A percentile compares a stretch with the other conserved stretches of the same genome.
Evolutionary conservation across 208 protist species (phyloP).

Genomic region (Sergeia podlipaevii): DNA sequence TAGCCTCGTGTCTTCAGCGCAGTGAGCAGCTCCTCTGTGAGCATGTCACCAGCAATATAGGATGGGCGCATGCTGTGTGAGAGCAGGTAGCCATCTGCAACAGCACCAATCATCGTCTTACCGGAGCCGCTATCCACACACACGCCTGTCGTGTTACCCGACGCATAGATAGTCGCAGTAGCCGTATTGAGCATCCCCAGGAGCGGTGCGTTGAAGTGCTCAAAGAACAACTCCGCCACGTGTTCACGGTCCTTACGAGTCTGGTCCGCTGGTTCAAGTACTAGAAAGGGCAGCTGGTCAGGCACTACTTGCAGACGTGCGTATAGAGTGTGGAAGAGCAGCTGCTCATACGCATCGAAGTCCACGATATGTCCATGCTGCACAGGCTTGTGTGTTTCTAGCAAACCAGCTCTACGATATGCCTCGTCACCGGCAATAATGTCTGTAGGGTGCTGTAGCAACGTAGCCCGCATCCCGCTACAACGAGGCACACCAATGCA

Average conservation of each 20-base stretch:
- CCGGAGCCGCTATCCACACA: conserved; percentile 99
- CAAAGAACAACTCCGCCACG: conserved; percentile 96
- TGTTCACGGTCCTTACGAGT: conserved; percentile 91
- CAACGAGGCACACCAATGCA: conserved; percentile 72
- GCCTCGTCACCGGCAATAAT: conserved; percentile 69
- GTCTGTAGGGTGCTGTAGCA: conserved; percentile 65
- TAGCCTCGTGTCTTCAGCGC: conserved; percentile 68
- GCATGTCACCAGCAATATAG: conserved; percentile 61
- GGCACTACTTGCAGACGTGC: conserved; percentile 51
- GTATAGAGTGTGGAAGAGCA: conserved; percentile 81
- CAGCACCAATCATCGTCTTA: conserved; percentile 97
- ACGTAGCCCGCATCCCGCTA: conserved; percentile 37
- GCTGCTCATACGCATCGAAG: conserved; percentile 76
- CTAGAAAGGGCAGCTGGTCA: conserved; percentile 71
- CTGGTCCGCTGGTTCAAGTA: conserved; percentile 97
- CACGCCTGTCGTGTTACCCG: conserved; percentile 97
- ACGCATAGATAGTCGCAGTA: conserved; percentile 96
- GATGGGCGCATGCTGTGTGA: conserved; percentile 56
- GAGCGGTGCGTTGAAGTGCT: conserved; percentile 94
- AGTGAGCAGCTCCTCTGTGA: conserved; percentile 76
- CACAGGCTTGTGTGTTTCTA: conserved; percentile 53
- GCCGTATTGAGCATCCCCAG: conserved; percentile 91
- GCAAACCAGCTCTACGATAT: conserved; percentile 40
- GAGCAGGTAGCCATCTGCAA: conserved; percentile 96
- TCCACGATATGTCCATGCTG: conserved; percentile 59